Conservation (phyloP, 805 yeast genomes). For the Candida jianshihensis region DNA sequence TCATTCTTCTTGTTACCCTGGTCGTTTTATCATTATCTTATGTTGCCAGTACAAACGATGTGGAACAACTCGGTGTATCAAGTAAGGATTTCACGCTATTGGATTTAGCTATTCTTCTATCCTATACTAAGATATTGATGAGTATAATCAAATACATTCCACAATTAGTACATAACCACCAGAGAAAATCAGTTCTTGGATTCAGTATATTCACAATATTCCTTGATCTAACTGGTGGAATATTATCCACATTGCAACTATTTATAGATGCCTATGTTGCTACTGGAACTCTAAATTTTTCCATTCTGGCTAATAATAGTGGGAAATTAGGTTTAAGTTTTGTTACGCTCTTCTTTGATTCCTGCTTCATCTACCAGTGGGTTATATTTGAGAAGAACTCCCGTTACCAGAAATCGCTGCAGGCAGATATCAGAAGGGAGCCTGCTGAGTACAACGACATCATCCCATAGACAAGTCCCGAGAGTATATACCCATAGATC, state of each 20-base stretch:
- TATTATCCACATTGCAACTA: slow-evolving; percentile 17
- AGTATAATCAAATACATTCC: slow-evolving; percentile 59
- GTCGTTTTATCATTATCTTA: slow-evolving; percentile 5
- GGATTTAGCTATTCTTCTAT: slow-evolving; percentile 27
- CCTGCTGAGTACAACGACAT: no score
- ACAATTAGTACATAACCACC: slow-evolving; percentile 75
- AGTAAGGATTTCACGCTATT: slow-evolving; percentile 18
- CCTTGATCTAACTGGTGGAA: slow-evolving; percentile 32
- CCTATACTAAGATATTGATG: slow-evolving; percentile 40
- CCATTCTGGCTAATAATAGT: slow-evolving; percentile 26
- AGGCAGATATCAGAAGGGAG: no score
- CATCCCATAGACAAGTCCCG: no score
- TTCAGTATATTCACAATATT: slow-evolving; percentile 58
- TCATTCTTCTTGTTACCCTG: slow-evolving; percentile 7
- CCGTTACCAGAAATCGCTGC: not conserved
- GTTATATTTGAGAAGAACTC: slow-evolving; percentile 9
- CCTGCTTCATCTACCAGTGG: slow-evolving; percentile 34
- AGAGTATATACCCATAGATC: no score
- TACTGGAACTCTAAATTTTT: slow-evolving; percentile 18
- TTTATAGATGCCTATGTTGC: slow-evolving; percentile 21
- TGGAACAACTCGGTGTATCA: slow-evolving; percentile 3
- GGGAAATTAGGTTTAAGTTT: slow-evolving; percentile 34
- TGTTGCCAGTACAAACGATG: slow-evolving; percentile 7
- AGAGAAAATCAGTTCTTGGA: slow-evolving; percentile 75
- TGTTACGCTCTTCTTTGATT: slow-evolving; percentile 31